phyloP scores from a whole-genome alignment of 2,329 filamentous ascomycete genomes.

The Scedosporium dehoogii region DNA sequence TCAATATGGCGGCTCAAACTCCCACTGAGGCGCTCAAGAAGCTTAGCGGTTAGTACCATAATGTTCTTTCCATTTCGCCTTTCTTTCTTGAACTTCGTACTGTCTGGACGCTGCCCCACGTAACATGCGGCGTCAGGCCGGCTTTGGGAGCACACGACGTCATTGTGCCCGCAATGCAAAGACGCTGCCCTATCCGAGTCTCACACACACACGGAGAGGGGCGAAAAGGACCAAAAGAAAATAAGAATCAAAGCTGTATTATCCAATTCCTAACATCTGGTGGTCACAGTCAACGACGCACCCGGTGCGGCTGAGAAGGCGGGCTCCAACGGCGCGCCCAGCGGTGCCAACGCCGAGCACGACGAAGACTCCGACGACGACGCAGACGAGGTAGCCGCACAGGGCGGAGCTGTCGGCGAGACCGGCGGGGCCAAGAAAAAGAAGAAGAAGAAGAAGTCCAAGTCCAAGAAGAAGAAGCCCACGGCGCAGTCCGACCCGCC shows the following conservation, averaged over 20 bases:
- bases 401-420: slow-evolving; percentile 6
- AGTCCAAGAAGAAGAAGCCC: slow-evolving; percentile 56
- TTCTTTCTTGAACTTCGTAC: background rate
- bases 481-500: slow-evolving; percentile 71
- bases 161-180: background rate
- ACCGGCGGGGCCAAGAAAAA: slow-evolving; percentile 53
- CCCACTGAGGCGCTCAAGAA: slow-evolving; percentile 18
- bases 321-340: slow-evolving; percentile 19
- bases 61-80: background rate
- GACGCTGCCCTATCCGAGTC: background rate
- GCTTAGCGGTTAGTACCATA: slow-evolving; percentile 14
- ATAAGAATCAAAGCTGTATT: slow-evolving; percentile 2
- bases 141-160: background rate
- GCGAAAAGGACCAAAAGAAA: slow-evolving; percentile 3
- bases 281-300: slow-evolving; percentile 20
- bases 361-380: slow-evolving; percentile 44
- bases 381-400: slow-evolving; percentile 24
- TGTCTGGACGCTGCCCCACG: background rate
- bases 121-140: background rate
- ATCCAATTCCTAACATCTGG: background rate
- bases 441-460: slow-evolving; percentile 73
- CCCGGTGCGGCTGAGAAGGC: slow-evolving; percentile 22
- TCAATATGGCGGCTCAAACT: slow-evolving; percentile 17
- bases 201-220: background rate
- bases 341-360: slow-evolving; percentile 26